Base-by-base conservation (phyloP, 2,329 filamentous ascomycete species). In the Hymenoscyphus linearis region DNA sequence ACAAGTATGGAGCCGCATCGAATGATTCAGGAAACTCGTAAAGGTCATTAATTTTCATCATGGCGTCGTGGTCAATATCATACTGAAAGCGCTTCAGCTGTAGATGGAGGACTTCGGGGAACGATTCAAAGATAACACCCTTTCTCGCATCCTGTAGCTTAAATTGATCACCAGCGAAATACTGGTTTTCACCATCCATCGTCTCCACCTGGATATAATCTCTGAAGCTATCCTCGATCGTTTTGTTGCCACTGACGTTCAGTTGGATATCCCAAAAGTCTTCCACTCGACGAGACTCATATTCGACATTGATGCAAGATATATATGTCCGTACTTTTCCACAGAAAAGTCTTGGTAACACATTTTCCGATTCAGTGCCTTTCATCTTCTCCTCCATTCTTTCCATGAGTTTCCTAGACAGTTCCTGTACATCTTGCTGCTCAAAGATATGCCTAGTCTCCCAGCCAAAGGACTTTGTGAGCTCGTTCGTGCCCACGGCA, bases 231-330 rank as follows among this genome's bases (percentile, higher is more conserved):
- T 96, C 92, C 65, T 96, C 88, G 35, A 99, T 79, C 64, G 90
- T 93, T 77, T 91, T 92, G 80, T 96, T 97, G 35, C 92, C 93
- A 65, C 90, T 89, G 57, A 99, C 96, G 68, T 98, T 99, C 68
- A 99, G 84, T 74, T 99, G 95, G 63, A 99, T 91, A 73, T 99
- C 95, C 95, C 95, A 99, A 74, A 97, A 99, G 69, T 99, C 96
- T 75, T 99, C 95, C 67, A 95, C 85, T 64, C 93, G 85, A 64
- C 93, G 96, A 25, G 92, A 97, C 78, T 98, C 93, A 78, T 96
- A 99, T 70, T 96, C 88, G 64, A 99, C 96, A 74, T 99, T 95
- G 74, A 99, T 97, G 78, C 96, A 99, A 25, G 91, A 96, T 66
- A 99, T 96, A 75, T 98, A 99, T 0, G 95, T 99, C 79, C 98